Evolutionary conservation across 2,329 filamentous ascomycete genomes (phyloP).

Genomic region (Phialophora expanda): DNA sequence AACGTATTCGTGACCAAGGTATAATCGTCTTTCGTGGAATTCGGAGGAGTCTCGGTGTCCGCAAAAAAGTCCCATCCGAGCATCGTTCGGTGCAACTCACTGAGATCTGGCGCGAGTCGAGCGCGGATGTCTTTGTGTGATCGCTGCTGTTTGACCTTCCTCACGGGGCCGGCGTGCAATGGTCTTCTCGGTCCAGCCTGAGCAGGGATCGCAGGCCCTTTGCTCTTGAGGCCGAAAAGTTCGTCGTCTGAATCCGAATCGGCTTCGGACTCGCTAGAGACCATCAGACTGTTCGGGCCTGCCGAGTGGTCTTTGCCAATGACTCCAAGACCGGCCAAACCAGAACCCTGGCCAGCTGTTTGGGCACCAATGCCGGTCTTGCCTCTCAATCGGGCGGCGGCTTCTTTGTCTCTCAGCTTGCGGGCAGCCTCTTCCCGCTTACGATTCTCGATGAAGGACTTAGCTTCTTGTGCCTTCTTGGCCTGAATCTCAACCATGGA

Average conservation of each 20-base stretch:
- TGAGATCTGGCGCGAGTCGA: conserved; percentile 85
- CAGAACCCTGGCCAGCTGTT: conserved; percentile 78
- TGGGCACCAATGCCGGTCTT: conserved; percentile 63
- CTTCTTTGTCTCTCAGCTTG: conserved; percentile 72
- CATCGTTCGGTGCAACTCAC: conserved; percentile 80
- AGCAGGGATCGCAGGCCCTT: conserved; percentile 53
- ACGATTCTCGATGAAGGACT: conserved; percentile 73
- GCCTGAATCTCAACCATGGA: conserved; percentile 35
- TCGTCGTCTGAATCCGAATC: conserved; percentile 77
- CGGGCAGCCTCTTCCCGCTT: conserved; percentile 76
- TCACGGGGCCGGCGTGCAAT: conserved; percentile 69
- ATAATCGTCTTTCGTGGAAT: conserved; percentile 71
- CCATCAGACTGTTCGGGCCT: conserved; percentile 83
- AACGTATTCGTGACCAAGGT: conserved; percentile 79
- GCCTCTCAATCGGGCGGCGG: conserved; percentile 65
- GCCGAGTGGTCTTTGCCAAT: conserved; percentile 75
- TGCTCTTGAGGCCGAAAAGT: conserved; percentile 62
- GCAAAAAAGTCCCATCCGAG: conserved; percentile 96
- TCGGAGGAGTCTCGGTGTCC: conserved; percentile 81
- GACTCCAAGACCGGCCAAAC: conserved; percentile 72
- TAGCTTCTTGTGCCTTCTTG: conserved; percentile 46
- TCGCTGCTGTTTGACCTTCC: conserved; percentile 78
- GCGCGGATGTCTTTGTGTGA: conserved; percentile 94
- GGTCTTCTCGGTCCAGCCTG: conserved; percentile 49
- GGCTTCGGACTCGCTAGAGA: conserved; percentile 70